Base-by-base conservation (phyloP, 169 alveolate species). In the Plasmodium yoelii region DNA sequence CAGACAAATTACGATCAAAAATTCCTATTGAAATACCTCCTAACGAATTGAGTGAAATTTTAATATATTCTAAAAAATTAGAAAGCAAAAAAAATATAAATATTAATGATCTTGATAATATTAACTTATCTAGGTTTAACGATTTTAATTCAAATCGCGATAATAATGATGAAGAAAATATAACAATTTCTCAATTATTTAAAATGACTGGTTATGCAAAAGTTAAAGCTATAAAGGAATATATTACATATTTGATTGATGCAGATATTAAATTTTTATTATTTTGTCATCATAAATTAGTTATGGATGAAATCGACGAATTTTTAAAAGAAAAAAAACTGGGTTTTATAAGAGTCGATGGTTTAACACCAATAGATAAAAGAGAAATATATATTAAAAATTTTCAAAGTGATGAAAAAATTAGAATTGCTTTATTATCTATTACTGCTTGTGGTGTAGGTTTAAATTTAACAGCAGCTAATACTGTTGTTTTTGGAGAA, bases 401-500 rank as follows among this genome's bases (percentile, higher is more conserved):
- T 67, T 98, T 98, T 88, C 99, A 97, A 92, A 93, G 92, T 34
- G 91, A 91, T 59, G 93, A 80, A n/a, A 73, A 92, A 15, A 89
- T 95, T 19, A 64, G 80, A 51, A 96, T 97, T 39, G 99, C 99
- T n/a, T 82, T 98, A 28, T 95, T 98, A 56, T 95, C 99, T 2
- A 91, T 98, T 24, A 97, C 99, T 7, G 99, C 99, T 2, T 97
- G 99, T 86, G 98, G 99, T 0, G 93, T 94, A 44, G 99, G 99
- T 42, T 92, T 98, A 68, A 98, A 98, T 68, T 92, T 98, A 55
- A 98, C 99, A 18, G 97, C 98, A 46, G 99, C 99, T 1, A 97
- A 98, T 28, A 97, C 99, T 49, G 99, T 98, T n/a, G 98, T 98
- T 47, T 98, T 98, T 90, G 99, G 99, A 18, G 99, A 98, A 92